Conservation (phyloP, 768 basidiomycete species). For the Trametes meyenii region DNA sequence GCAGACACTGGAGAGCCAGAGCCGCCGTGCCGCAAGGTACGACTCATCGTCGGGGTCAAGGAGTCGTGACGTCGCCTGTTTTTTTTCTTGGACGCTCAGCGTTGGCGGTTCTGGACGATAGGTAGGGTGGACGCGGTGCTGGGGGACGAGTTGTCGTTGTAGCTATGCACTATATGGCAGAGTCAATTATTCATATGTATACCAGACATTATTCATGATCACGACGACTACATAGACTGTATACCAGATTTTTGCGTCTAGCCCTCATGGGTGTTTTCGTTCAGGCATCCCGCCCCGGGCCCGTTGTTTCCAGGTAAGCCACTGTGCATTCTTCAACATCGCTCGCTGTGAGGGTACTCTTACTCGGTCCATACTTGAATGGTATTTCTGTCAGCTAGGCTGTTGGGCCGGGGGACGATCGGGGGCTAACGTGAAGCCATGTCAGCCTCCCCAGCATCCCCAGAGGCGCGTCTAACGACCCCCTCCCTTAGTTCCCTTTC, state of each 20-base stretch:
- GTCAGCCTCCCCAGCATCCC: no score
- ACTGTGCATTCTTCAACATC: no score
- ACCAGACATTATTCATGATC: neutral
- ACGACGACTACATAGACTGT: conserved; percentile 16
- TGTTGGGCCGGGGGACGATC: neutral
- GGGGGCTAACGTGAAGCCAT: neutral
- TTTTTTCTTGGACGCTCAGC: neutral
- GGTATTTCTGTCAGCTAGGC: no score
- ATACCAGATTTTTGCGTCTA: conserved; percentile 7
- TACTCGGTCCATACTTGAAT: neutral
- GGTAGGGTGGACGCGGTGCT: neutral
- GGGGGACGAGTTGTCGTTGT: neutral
- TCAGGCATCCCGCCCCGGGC: no score
- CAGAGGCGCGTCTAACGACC: no score
- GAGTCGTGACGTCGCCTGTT: conserved; percentile 4
- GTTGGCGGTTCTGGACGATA: neutral
- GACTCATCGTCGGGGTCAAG: conserved; percentile 32
- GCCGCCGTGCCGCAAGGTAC: conserved; percentile 26
- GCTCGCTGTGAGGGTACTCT: neutral
- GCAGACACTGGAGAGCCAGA: conserved; percentile 28
- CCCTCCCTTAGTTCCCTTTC: no score
- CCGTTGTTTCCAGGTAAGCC: neutral
- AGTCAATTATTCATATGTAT: conserved; percentile 22
- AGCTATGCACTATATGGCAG: neutral
- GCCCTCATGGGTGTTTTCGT: neutral